Conservation (phyloP, 345 rosid genomes). For the Syzygium jambos region DNA sequence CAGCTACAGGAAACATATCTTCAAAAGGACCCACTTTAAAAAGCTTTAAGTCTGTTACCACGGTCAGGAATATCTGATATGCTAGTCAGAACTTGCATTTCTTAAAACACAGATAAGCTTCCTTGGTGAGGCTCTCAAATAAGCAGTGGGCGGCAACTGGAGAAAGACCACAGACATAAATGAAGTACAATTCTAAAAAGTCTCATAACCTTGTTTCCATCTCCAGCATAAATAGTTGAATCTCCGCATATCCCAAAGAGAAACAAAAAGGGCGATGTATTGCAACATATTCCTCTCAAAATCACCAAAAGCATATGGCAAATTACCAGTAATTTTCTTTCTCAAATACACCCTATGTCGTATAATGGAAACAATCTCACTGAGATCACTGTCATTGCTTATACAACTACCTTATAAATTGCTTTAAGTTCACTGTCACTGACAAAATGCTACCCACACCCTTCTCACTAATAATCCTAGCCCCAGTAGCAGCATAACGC, state of each 20-base stretch:
- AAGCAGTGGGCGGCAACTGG: neutral
- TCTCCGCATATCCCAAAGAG: neutral
- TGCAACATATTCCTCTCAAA: no score
- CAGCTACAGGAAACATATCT: slow-evolving; percentile 11
- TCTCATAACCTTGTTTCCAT: neutral
- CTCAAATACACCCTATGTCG: no score
- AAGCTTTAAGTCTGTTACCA: neutral
- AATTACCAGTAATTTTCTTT: no score
- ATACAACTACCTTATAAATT: no score
- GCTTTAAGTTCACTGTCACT: no score
- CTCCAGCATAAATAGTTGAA: no score
- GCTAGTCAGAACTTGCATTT: neutral
- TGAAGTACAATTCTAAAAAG: neutral
- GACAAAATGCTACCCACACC: no score
- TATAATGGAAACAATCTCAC: neutral
- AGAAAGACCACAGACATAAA: neutral
- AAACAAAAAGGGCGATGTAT: neutral
- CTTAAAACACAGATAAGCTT: neutral
- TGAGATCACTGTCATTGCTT: no score
- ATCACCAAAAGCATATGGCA: no score
- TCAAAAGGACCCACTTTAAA: slow-evolving; percentile 12
- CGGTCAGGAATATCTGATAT: neutral
- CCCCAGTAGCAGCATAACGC: no score
- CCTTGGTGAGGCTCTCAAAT: neutral
- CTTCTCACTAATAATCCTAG: no score